phyloP scores from a whole-genome alignment of 2,329 filamentous ascomycete species.

The Ophiosphaerella herpotricha region DNA sequence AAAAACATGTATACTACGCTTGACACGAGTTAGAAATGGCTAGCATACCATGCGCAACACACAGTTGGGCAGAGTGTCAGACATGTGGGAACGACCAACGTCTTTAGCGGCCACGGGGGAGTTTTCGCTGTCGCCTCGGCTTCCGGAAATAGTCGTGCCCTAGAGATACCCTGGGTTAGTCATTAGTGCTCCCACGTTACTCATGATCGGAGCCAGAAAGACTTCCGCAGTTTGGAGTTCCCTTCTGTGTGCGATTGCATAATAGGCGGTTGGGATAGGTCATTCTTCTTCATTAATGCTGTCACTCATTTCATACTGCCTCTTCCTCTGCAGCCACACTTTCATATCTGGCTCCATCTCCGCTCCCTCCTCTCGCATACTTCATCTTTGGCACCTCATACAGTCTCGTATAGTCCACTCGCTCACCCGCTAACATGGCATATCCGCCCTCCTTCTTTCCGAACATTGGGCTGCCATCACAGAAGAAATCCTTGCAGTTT shows the following conservation, averaged over 20 bases:
- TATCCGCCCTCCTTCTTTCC: constrained; percentile 73
- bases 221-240: not conserved
- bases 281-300: constrained; percentile 6
- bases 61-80: constrained; percentile 6
- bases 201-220: constrained; percentile 6
- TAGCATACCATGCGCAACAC: constrained; percentile 5
- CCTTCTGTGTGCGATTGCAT: not conserved
- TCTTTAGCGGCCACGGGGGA: constrained; percentile 24
- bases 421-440: constrained; percentile 76
- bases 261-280: not conserved
- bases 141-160: constrained; percentile 6
- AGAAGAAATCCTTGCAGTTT: constrained; percentile 98
- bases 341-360: constrained; percentile 60
- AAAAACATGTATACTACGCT: constrained; percentile 12
- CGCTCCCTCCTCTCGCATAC: constrained; percentile 49
- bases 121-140: constrained; percentile 28
- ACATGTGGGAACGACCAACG: constrained; percentile 18
- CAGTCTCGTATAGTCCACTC: constrained; percentile 84
- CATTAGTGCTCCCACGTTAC: not conserved
- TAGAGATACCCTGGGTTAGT: not conserved
- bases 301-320: constrained; percentile 10
- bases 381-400: constrained; percentile 83
- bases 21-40: not conserved
- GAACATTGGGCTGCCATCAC: constrained; percentile 82
- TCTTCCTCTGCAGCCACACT: constrained; percentile 53